Evolutionary conservation across 352 stramenopile species (phyloP).

Genomic region (Bremia lactucae): DNA sequence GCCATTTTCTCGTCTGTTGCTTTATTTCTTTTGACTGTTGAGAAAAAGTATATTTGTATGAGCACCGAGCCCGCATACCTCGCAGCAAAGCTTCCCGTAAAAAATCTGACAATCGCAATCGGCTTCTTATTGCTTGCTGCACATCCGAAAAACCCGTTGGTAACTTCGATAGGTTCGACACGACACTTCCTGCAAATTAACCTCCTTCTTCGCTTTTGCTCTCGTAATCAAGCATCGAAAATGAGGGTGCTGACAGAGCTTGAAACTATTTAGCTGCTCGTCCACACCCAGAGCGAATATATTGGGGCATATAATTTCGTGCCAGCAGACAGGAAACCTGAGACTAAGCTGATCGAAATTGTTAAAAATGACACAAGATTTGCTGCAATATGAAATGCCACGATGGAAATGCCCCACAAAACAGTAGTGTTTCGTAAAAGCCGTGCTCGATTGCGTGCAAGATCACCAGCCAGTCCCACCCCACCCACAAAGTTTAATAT

Average conservation of each 20-base stretch:
- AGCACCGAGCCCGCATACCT: slow-evolving; percentile 28
- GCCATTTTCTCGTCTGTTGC: slow-evolving; percentile 3
- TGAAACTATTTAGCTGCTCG: slow-evolving; percentile 6
- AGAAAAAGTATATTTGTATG: slow-evolving; percentile 51
- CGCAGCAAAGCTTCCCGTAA: slow-evolving; percentile 37
- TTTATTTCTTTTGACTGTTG: slow-evolving; percentile 27
- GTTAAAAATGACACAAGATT: slow-evolving; percentile 18
- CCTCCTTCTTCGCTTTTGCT: slow-evolving; percentile 18
- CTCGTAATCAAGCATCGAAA: slow-evolving; percentile 6
- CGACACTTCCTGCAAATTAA: slow-evolving; percentile 16
- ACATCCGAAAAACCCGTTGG: slow-evolving; percentile 6
- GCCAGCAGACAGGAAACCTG: slow-evolving; percentile 31
- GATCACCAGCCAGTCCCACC: slow-evolving; percentile 39
- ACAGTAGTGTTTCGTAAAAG: slow-evolving; percentile 29
- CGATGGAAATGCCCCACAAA: slow-evolving; percentile 37
- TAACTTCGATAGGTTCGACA: slow-evolving; percentile 10
- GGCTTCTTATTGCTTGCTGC: background rate
- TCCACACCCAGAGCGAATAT: slow-evolving; percentile 37
- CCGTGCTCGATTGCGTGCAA: slow-evolving; percentile 31
- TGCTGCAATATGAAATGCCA: slow-evolving; percentile 32
- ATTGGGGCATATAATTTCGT: slow-evolving; percentile 43
- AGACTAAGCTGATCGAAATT: slow-evolving; percentile 21
- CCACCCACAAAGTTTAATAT: slow-evolving; percentile 39
- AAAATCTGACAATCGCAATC: slow-evolving; percentile 15
- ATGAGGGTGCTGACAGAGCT: slow-evolving; percentile 4